phyloP scores from a whole-genome alignment of 805 yeast species.

The Kodamaea fukazawae region DNA sequence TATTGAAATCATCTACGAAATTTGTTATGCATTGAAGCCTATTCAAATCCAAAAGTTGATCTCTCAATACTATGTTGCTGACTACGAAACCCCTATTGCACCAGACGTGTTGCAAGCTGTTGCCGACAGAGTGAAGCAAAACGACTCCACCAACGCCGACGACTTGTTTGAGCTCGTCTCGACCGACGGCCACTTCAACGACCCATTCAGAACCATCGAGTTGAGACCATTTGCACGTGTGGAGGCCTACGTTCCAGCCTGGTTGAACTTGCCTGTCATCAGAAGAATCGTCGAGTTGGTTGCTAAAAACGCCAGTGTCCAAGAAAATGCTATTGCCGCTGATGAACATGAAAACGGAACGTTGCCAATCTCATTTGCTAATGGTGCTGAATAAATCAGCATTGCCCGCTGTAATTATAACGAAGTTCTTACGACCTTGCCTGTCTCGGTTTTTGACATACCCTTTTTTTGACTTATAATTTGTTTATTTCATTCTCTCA shows the following conservation, averaged over 20 bases:
- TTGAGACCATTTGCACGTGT: slow-evolving; percentile 76
- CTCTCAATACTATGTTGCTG: slow-evolving; percentile 86
- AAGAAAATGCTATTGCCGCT: slow-evolving; percentile 34
- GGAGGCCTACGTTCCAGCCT: slow-evolving; percentile 92
- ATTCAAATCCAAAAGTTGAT: slow-evolving; percentile 93
- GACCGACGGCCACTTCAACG: slow-evolving; percentile 73
- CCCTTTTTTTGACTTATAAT: slow-evolving; percentile 4
- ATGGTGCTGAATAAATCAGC: slow-evolving; percentile 3
- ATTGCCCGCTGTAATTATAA: slow-evolving; percentile 5
- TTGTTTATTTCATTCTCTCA: no score
- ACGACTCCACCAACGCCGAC: slow-evolving; percentile 48
- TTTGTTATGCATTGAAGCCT: slow-evolving; percentile 91
- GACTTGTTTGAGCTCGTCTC: slow-evolving; percentile 72
- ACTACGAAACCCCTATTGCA: slow-evolving; percentile 89
- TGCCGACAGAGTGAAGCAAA: slow-evolving; percentile 70
- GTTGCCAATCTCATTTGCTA: slow-evolving; percentile 5
- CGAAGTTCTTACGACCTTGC: slow-evolving; percentile 1
- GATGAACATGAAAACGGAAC: slow-evolving; percentile 4
- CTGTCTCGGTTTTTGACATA: slow-evolving; percentile 1
- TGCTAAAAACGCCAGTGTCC: slow-evolving; percentile 76
- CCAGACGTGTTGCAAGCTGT: slow-evolving; percentile 76
- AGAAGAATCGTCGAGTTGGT: slow-evolving; percentile 87
- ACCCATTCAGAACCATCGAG: slow-evolving; percentile 74
- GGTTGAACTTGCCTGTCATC: slow-evolving; percentile 85
- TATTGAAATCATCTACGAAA: slow-evolving; percentile 87